phyloP scores from a whole-genome alignment of 352 stramenopile species.

The Phytophthora nicotianae region DNA sequence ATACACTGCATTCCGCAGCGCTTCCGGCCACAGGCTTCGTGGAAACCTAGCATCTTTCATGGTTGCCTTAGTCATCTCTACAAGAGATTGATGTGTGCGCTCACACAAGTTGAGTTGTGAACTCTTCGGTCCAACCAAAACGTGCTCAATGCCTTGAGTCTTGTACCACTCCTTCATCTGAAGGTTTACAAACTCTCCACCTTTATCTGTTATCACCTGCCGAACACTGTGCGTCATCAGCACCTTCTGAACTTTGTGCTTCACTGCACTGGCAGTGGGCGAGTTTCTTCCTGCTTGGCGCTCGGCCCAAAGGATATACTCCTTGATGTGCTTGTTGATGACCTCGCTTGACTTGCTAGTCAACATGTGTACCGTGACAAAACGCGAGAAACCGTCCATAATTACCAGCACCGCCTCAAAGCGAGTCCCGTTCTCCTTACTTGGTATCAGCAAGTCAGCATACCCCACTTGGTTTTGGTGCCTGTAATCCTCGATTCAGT shows the following conservation, averaged over 20 bases:
- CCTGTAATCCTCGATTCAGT: background rate
- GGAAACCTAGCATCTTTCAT: background rate
- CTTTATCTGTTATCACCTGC: background rate
- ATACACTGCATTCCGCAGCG: background rate
- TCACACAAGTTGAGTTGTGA: conserved; percentile 1
- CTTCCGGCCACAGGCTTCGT: background rate
- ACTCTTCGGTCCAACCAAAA: background rate
- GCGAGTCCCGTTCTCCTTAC: no score
- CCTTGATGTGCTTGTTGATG: no score
- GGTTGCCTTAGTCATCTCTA: background rate
- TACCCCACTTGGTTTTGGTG: background rate
- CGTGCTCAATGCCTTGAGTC: background rate
- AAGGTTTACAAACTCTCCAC: background rate
- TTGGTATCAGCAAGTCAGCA: no score
- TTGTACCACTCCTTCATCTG: background rate
- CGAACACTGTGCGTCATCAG: no score
- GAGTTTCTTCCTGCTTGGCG: no score
- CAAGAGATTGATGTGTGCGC: background rate
- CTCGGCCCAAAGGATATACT: no score
- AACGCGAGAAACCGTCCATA: no score
- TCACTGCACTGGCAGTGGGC: no score
- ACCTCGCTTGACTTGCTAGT: no score
- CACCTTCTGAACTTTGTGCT: no score
- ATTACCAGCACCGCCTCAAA: no score
- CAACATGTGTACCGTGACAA: no score